Percentiles rank a stretch among this genome's conserved stretches.
phyloP scores from a whole-genome alignment of 1,284 basidiomycete genomes.

The Ustilago tritici region DNA sequence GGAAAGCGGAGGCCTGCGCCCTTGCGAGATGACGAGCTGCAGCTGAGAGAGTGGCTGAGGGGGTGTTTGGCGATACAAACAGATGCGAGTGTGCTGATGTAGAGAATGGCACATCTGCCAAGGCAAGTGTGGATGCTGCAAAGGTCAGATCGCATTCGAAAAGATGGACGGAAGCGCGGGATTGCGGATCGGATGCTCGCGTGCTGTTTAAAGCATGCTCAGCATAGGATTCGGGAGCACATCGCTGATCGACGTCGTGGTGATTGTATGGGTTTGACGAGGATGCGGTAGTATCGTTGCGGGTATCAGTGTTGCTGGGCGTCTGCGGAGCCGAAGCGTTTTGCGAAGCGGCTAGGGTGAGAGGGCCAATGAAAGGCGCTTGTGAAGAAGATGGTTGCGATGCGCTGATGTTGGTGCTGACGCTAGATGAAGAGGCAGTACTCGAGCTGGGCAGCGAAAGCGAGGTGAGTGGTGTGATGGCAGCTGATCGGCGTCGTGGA shows the following conservation, averaged over 20 bases:
- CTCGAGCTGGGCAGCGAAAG: not conserved
- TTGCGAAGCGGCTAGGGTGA: slow-evolving; percentile 30
- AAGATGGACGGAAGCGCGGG: not conserved
- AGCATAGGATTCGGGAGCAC: slow-evolving; percentile 5
- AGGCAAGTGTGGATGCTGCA: not conserved
- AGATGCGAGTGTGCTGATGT: not conserved
- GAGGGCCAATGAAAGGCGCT: slow-evolving; percentile 30
- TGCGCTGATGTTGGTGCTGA: not conserved
- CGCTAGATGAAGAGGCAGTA: not conserved
- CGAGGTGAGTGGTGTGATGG: slow-evolving; percentile 12
- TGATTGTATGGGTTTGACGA: not conserved
- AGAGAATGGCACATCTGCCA: not conserved
- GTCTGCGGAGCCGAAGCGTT: slow-evolving; percentile 4
- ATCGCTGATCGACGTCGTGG: slow-evolving; percentile 5
- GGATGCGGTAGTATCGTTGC: not conserved
- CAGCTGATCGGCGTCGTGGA: slow-evolving; percentile 32
- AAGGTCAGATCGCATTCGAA: slow-evolving; percentile 10
- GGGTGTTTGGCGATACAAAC: not conserved
- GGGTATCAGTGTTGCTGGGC: not conserved
- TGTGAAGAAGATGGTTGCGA: slow-evolving; percentile 13
- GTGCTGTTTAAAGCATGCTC: not conserved
- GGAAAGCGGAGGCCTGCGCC: slow-evolving; percentile 15
- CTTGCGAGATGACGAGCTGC: slow-evolving; percentile 24
- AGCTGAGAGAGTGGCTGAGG: slow-evolving; percentile 18
- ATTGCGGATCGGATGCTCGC: slow-evolving; percentile 1